Evolutionary conservation across 2,329 filamentous ascomycete species (phyloP).

Genomic region (Hypoxylon sp.): DNA sequence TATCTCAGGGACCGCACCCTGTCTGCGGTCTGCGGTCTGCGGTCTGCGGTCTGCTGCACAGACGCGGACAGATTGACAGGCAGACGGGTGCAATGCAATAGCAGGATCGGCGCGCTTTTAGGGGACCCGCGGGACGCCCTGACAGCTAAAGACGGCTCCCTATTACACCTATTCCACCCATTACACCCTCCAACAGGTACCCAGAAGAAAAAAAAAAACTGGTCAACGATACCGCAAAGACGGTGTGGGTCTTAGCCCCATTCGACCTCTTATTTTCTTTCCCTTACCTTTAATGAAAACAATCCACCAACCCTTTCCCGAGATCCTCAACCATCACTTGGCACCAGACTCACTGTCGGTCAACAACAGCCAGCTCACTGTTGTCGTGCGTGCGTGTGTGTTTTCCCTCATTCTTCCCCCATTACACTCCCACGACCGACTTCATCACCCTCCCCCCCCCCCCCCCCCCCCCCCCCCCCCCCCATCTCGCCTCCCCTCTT

Average conservation of each 20-base stretch:
- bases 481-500: constrained; percentile 30
- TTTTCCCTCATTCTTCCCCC: background rate
- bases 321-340: constrained; percentile 31
- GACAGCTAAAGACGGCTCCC: constrained; percentile 22
- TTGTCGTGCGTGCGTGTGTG: background rate
- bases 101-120: no score
- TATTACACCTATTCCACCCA: no score
- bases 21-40: no score
- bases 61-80: no score
- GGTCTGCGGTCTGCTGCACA: no score
- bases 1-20: no score
- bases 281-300: constrained; percentile 35
- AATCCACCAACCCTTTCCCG: constrained; percentile 35
- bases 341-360: constrained; percentile 30
- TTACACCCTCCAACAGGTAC: no score
- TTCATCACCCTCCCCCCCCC: constrained; percentile 31
- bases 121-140: no score
- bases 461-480: no score
- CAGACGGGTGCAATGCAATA: no score
- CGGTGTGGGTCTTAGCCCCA: constrained; percentile 32
- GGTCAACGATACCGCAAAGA: constrained; percentile 10
- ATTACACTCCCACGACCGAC: constrained; percentile 18
- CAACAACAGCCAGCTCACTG: constrained; percentile 16
- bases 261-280: constrained; percentile 39
- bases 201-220: no score